A percentile compares a stretch with the other conserved stretches of the same genome.
These are phyloP conservation scores for Apiospora koreana DNA, from an alignment of 2,329 filamentous ascomycete genomes.

Conservation along the genomic window DNA sequence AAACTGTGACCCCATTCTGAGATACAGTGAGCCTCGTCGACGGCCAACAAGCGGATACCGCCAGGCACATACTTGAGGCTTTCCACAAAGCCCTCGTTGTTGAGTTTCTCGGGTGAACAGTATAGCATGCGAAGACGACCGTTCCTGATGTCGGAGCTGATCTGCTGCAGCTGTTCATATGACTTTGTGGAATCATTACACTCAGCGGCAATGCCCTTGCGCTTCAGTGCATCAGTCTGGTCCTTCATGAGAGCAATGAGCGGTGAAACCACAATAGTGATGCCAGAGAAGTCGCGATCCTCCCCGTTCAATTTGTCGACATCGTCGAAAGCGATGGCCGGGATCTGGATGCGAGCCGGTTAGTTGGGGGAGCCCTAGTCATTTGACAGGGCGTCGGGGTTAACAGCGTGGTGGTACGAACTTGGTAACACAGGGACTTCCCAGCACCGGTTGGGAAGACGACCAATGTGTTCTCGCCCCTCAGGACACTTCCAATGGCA, in stretches of 20 bases:
- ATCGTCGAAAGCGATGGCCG: conserved; percentile 47
- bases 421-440: conserved; percentile 53
- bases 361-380: not conserved
- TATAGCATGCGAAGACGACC: conserved; percentile 56
- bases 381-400: not conserved
- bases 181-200: conserved; percentile 58
- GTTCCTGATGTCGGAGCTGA: conserved; percentile 38
- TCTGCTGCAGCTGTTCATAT: conserved; percentile 43
- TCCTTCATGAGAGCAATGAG: conserved; percentile 63
- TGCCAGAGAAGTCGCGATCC: conserved; percentile 40
- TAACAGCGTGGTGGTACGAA: conserved; percentile 23
- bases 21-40: conserved; percentile 62
- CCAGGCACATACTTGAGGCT: conserved; percentile 55
- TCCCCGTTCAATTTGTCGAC: conserved; percentile 36
- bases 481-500: conserved; percentile 39
- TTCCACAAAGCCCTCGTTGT: conserved; percentile 61
- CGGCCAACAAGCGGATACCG: conserved; percentile 56
- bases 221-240: conserved; percentile 56
- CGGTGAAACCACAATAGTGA: conserved; percentile 58
- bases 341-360: conserved; percentile 36
- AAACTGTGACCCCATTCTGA: conserved; percentile 46
- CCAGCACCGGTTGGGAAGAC: conserved; percentile 51
- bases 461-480: conserved; percentile 42
- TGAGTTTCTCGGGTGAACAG: conserved; percentile 60
- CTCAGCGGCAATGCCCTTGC: conserved; percentile 52